A percentile compares a stretch with the other conserved stretches of the same genome.
phyloP scores from a whole-genome alignment of 257 asterid species.

The Solanum pinnatisectum region DNA sequence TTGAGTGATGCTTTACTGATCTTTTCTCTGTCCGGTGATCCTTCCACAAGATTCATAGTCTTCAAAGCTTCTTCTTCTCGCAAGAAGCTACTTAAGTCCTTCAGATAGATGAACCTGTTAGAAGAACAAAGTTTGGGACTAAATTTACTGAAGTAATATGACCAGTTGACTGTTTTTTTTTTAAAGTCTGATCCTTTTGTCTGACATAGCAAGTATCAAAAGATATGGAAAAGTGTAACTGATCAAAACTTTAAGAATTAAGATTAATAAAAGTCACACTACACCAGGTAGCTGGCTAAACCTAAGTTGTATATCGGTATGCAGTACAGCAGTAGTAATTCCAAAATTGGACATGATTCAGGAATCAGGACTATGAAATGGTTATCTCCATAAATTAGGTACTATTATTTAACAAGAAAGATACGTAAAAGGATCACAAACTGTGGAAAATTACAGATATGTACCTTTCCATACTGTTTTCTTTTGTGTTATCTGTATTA shows the following conservation, averaged over 20 bases:
- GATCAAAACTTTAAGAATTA: not conserved
- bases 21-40: conserved; percentile 48
- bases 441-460: not conserved
- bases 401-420: not conserved
- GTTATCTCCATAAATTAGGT: not conserved
- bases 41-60: conserved; percentile 51
- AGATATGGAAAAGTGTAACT: not conserved
- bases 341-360: not conserved
- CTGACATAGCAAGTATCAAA: not conserved
- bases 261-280: not conserved
- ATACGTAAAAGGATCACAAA: not conserved
- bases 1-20: conserved; percentile 71
- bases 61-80: conserved; percentile 66
- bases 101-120: conserved; percentile 59
- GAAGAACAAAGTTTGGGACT: not conserved
- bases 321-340: not conserved
- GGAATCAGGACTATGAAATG: not conserved
- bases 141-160: not conserved
- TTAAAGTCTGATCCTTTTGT: not conserved
- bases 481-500: not conserved
- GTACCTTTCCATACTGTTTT: not conserved
- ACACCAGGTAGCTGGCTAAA: not conserved
- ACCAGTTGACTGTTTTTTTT: not conserved
- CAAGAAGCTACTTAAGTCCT: conserved; percentile 77
- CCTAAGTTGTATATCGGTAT: not conserved